Percentiles rank a stretch among this genome's conserved stretches.
Conservation (phyloP, 1,284 basidiomycete species). For the Cutaneotrichosporon cavernicola region DNA sequence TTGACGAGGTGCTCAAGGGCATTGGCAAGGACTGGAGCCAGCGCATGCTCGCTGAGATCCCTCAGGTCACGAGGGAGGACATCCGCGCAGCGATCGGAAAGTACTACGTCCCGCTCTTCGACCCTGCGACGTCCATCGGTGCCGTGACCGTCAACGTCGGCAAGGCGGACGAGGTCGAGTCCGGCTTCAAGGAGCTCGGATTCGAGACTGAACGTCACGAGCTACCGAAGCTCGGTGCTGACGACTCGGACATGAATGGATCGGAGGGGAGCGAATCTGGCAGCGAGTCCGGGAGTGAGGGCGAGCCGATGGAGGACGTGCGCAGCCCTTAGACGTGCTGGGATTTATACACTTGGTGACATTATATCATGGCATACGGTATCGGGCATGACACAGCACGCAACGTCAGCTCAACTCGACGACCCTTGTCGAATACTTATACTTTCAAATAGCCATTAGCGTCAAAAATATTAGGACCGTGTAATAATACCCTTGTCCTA, state of each 20-base stretch:
- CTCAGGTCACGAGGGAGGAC: slow-evolving; percentile 69
- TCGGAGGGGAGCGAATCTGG: slow-evolving; percentile 23
- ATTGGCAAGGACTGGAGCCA: slow-evolving; percentile 71
- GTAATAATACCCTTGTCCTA: no score
- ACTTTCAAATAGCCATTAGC: no score
- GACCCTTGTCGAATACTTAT: no score
- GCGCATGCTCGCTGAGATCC: slow-evolving; percentile 70
- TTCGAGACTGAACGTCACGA: slow-evolving; percentile 74
- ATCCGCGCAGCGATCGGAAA: slow-evolving; percentile 67
- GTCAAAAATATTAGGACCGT: no score
- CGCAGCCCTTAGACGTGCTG: slow-evolving; percentile 16
- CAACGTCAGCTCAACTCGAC: no score
- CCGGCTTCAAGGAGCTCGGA: slow-evolving; percentile 65
- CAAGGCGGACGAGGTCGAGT: slow-evolving; percentile 71
- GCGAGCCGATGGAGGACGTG: slow-evolving; percentile 29
- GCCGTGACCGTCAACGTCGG: slow-evolving; percentile 79
- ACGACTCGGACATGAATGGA: slow-evolving; percentile 29
- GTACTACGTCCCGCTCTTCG: slow-evolving; percentile 85
- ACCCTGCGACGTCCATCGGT: slow-evolving; percentile 70
- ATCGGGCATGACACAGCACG: background rate
- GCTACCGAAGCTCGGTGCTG: slow-evolving; percentile 32
- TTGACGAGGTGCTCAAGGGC: slow-evolving; percentile 80
- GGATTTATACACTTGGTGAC: background rate
- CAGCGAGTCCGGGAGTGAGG: slow-evolving; percentile 18
- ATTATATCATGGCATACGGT: background rate